Conservation (phyloP, 2,329 filamentous ascomycete species). For the Cercospora nicotianae region DNA sequence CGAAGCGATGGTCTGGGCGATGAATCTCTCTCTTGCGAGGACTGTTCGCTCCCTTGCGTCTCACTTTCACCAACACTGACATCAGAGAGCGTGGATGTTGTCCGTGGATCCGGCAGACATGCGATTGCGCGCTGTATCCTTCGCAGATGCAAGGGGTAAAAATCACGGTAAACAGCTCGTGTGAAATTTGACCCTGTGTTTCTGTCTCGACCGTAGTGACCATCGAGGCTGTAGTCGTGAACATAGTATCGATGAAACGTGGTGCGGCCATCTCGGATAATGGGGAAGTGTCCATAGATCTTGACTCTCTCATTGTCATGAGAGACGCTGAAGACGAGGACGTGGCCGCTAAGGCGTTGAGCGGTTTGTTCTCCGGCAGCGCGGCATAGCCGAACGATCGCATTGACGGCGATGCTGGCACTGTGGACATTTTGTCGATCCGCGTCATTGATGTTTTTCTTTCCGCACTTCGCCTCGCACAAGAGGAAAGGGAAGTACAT, state of each 20-base stretch:
- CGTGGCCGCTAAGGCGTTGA: not conserved
- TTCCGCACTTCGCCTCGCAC: conserved; percentile 21
- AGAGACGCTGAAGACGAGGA: conserved; percentile 20
- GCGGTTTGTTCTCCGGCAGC: conserved; percentile 13
- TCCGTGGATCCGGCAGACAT: conserved; percentile 11
- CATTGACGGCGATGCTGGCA: conserved; percentile 25
- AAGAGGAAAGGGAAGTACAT: conserved; percentile 25
- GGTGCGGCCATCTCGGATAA: conserved; percentile 11
- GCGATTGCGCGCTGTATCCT: conserved; percentile 18
- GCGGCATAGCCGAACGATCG: conserved; percentile 22
- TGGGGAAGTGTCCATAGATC: conserved; percentile 20
- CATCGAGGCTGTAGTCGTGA: conserved; percentile 15
- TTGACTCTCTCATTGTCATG: conserved; percentile 22
- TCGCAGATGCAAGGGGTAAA: conserved; percentile 11
- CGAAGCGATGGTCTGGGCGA: conserved; percentile 13
- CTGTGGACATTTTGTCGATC: conserved; percentile 27
- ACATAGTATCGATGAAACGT: conserved; percentile 18
- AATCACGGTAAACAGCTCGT: conserved; percentile 12
- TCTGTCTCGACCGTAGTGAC: conserved; percentile 12
- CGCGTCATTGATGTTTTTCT: conserved; percentile 17
- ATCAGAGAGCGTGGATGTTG: conserved; percentile 10
- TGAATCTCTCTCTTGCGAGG: conserved; percentile 16
- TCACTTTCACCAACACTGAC: conserved; percentile 10
- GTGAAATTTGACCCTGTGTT: conserved; percentile 18
- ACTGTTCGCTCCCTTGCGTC: conserved; percentile 16